Evolutionary conservation across 441 rosid species (phyloP), one percentile per base, ranked within the genome.

Genomic region (Syzygium malaccense): DNA sequence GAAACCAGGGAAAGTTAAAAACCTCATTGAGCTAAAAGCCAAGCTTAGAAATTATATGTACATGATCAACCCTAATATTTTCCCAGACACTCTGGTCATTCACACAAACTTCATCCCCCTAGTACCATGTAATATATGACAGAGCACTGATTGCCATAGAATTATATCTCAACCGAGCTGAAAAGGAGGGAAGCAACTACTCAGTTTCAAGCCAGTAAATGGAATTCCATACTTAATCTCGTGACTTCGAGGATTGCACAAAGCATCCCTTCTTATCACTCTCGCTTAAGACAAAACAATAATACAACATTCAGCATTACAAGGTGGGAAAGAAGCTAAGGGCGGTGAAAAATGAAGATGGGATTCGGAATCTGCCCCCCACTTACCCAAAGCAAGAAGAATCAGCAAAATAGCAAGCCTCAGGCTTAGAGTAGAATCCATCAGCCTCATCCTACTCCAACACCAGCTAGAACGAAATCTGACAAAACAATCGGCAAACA

Each of bases 341-440:
- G 80, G 11, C 3, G 26, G 49, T 37, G 51, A 23, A 26, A 86
- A 85, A 54, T 48, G 20, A 41, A 48, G 68, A 20, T 55, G 49
- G 53, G 83, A 26, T 55, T 80, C 14, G 28, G 54, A 71, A 75
- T 54, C 51, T 55, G 62, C 25, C 5, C 30, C 55, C 66, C 32
- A 87, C 93, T 88, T 91, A 97, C 99, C 95, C 88, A 93, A 91
- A 88, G 89, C 92, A 84, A 95, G 87, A 91, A 97, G 93, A 83
- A 92, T 18, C 45, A 96, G 88, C 71, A 92, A 86, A 78, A 91
- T 20, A 53, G 91, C 64, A 55, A 93, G 89, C 93, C 91, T 94
- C 71, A 28, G 80, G 83, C 83, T 75, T 79, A 92, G 92, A 88
- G 90, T 45, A 89, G 90, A 89, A 92, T 91, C 93, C 97, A 95